These are phyloP conservation scores for Blastobotrys peoriensis DNA, from an alignment of 805 yeast genomes.

Conservation along the genomic window DNA sequence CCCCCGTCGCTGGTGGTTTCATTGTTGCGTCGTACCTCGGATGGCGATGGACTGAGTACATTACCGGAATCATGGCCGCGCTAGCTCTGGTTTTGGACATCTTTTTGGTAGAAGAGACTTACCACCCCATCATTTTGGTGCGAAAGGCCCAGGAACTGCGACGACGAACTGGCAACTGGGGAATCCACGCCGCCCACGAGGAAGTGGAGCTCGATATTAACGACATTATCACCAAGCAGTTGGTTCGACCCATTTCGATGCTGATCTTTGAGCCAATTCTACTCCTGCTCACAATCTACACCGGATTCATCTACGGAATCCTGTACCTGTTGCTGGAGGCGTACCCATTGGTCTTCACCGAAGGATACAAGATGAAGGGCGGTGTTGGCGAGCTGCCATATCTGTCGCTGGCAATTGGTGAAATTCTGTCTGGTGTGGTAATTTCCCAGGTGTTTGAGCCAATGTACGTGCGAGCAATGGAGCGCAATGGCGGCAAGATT, in stretches of 20 bases:
- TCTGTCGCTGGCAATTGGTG: constrained; percentile 67
- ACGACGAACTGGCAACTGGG: constrained; percentile 73
- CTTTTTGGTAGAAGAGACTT: constrained; percentile 59
- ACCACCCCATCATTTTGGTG: constrained; percentile 60
- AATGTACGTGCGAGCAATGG: constrained; percentile 42
- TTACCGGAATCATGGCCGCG: constrained; percentile 57
- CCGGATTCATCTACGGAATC: constrained; percentile 76
- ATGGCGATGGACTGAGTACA: constrained; percentile 80
- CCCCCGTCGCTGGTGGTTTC: constrained; percentile 75
- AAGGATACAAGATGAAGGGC: constrained; percentile 50
- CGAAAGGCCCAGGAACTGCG: constrained; percentile 59
- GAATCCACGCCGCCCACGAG: constrained; percentile 73
- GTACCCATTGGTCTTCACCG: constrained; percentile 62
- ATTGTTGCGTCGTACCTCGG: constrained; percentile 56
- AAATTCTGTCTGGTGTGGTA: constrained; percentile 48
- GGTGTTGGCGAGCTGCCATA: constrained; percentile 78
- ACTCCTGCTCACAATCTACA: constrained; percentile 61
- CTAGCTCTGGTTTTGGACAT: constrained; percentile 36
- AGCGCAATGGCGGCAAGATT: constrained; percentile 46
- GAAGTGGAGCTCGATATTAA: constrained; percentile 47
- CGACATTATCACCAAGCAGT: constrained; percentile 57
- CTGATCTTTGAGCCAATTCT: constrained; percentile 65
- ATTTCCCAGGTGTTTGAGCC: constrained; percentile 51
- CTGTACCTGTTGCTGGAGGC: constrained; percentile 69
- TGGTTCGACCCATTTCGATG: constrained; percentile 65